phyloP scores from a whole-genome alignment of 768 basidiomycete species.

The Tylopilus intermedius region DNA sequence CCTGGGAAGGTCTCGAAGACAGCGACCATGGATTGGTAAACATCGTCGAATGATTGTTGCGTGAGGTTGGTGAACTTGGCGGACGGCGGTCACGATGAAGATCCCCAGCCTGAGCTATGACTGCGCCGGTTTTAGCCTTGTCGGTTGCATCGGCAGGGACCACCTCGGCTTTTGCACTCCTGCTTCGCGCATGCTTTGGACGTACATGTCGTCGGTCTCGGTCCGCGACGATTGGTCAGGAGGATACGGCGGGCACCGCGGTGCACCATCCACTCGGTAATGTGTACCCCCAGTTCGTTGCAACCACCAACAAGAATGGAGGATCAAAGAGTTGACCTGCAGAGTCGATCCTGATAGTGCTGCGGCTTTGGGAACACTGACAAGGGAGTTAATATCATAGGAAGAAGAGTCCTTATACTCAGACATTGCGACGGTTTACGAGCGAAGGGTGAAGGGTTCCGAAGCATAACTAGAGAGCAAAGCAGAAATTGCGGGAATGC shows the following conservation, averaged over 20 bases:
- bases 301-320: conserved; percentile 15
- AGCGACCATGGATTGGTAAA: conserved; percentile 22
- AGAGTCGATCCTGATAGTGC: no score
- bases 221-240: conserved; percentile 25
- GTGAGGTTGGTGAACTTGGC: conserved; percentile 32
- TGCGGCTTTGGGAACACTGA: no score
- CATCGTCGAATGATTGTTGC: conserved; percentile 27
- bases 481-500: conserved; percentile 13
- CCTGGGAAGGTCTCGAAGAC: conserved; percentile 15
- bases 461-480: conserved; percentile 18
- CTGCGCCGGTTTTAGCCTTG: conserved; percentile 18
- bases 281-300: conserved; percentile 21
- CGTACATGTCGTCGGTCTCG: conserved; percentile 26
- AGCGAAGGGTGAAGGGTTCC: conserved; percentile 9
- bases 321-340: no score
- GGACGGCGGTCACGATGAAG: not conserved
- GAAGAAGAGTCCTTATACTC: conserved; percentile 4
- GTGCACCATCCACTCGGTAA: conserved; percentile 32
- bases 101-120: conserved; percentile 6
- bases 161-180: conserved; percentile 23
- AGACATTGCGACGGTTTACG: conserved; percentile 11
- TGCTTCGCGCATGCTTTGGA: conserved; percentile 20
- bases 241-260: conserved; percentile 32
- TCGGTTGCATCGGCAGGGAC: conserved; percentile 26
- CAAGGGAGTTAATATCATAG: no score